A percentile compares a stretch with the other conserved stretches of the same genome.
phyloP scores from a whole-genome alignment of 805 yeast species.

The Candida taoyuanica region DNA sequence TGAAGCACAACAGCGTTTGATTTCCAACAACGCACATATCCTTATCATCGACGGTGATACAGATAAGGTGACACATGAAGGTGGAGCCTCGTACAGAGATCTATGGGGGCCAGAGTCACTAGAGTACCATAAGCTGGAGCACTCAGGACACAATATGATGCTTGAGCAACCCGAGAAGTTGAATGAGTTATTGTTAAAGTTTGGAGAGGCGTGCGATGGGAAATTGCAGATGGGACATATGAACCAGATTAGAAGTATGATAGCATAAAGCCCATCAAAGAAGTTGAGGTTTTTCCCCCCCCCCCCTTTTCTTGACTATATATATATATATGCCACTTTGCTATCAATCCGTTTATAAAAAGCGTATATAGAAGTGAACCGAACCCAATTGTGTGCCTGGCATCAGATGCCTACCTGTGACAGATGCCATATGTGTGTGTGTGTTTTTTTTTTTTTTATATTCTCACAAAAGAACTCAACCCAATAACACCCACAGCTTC shows the following conservation, averaged over 20 bases:
- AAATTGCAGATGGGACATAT: conserved; percentile 6
- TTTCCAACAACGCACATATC: conserved; percentile 3
- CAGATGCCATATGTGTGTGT: too few species aligned
- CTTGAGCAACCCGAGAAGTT: conserved; percentile 17
- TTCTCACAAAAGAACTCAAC: conserved; percentile 18
- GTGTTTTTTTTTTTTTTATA: conserved; percentile 1
- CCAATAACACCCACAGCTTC: conserved; percentile 18
- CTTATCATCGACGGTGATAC: conserved; percentile 22
- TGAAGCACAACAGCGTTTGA: conserved; percentile 6
- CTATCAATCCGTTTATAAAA: too few species aligned
- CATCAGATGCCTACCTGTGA: too few species aligned
- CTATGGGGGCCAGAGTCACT: conserved; percentile 16
- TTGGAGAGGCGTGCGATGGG: conserved; percentile 5
- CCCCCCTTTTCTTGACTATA: too few species aligned
- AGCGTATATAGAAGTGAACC: too few species aligned
- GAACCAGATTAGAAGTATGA: conserved; percentile 8
- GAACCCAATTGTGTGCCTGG: too few species aligned
- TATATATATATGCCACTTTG: too few species aligned
- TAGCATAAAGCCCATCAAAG: too few species aligned
- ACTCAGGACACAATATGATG: conserved; percentile 24
- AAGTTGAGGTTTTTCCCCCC: too few species aligned
- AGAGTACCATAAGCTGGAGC: conserved; percentile 13
- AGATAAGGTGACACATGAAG: conserved; percentile 22
- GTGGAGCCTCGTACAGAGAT: conserved; percentile 22
- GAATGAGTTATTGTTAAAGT: conserved; percentile 9